Percentiles rank a stretch among this genome's conserved stretches.
Evolutionary conservation across 2,329 filamentous ascomycete species (phyloP).

Genomic region (Rhexocercosporidium sp.): DNA sequence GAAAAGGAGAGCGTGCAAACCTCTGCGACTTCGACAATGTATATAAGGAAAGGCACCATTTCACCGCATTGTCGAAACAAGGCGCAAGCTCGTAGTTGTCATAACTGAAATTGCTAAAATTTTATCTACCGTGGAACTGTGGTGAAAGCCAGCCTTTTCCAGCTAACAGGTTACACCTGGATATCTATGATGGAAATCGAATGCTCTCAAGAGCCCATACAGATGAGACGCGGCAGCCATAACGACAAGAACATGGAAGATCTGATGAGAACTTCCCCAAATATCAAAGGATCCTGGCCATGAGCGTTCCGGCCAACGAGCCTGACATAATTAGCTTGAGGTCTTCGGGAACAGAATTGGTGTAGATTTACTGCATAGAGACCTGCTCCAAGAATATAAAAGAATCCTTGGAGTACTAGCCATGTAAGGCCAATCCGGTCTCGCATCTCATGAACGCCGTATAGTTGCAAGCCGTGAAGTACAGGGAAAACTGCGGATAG

Average conservation of each 20-base stretch:
- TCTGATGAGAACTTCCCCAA: slow-evolving; percentile 91
- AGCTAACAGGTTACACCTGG: slow-evolving; percentile 36
- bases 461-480: slow-evolving; percentile 72
- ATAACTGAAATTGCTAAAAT: no score
- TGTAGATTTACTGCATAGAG: slow-evolving; percentile 75
- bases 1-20: no score
- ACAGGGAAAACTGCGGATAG: slow-evolving; percentile 84
- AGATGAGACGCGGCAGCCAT: slow-evolving; percentile 83
- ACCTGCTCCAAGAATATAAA: slow-evolving; percentile 86
- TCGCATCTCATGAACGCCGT: slow-evolving; percentile 70
- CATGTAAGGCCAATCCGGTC: slow-evolving; percentile 80
- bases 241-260: slow-evolving; percentile 91
- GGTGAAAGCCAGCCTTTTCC: no score
- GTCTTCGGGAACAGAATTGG: neutral
- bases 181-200: slow-evolving; percentile 78
- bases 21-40: no score
- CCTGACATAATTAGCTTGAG: slow-evolving; percentile 48
- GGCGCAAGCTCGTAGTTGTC: no score
- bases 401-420: slow-evolving; percentile 76
- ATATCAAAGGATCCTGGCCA: slow-evolving; percentile 85
- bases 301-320: slow-evolving; percentile 81
- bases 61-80: no score
- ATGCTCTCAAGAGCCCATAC: slow-evolving; percentile 79
- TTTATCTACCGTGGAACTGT: no score
- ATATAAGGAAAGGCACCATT: no score